Base-by-base conservation (phyloP, 2,329 filamentous ascomycete species). In the Geosmithia putterillii region DNA sequence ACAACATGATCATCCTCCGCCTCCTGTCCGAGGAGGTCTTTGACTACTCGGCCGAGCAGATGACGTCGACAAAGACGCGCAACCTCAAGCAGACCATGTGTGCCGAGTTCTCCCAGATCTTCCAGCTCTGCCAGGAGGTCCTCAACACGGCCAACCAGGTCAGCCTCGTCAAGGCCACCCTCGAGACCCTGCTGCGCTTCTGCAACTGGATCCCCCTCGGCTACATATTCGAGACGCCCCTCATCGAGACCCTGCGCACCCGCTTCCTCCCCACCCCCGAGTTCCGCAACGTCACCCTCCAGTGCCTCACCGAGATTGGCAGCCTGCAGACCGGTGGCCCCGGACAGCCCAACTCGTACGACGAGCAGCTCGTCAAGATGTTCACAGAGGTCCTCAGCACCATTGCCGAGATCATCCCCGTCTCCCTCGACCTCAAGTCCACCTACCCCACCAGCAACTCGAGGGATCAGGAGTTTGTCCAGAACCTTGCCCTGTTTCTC, bases 31-130 rank as follows among this genome's bases (percentile, higher is more conserved):
- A 98, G 63, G 92, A 98, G 64, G 90, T 98, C 34, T 98, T 98
- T 58, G 92, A 98, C 69, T 98, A 94, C 65, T 98, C 92, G 1
- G 87, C 90, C 50, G 92, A 98, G 59, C 87, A 95, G 62, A 95
- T 98, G 90, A 98, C 92, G n/a, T 95, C 90, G 34, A 79, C 84
- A 46, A 98, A 98, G 72, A 94, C 89, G 36, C 81, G 89, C 56
- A 95, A 94, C 62, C 73, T 98, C 49, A 98, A 98, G 73, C 90
- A 89, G 52, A 95, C 87, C 51, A 98, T 98, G 92, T 95, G 89
- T 64, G 83, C 89, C 60, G 92, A 98, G 66, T 98, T 98, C 64
- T 95, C 94, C 1, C 86, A 88, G 45, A 98, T 98, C 58, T 98
- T 96, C 70, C 86, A 94, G 65, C 79, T 98, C 28, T 98, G 94